Conservation (phyloP, 352 stramenopile genomes). For the Pythium brassicae region DNA sequence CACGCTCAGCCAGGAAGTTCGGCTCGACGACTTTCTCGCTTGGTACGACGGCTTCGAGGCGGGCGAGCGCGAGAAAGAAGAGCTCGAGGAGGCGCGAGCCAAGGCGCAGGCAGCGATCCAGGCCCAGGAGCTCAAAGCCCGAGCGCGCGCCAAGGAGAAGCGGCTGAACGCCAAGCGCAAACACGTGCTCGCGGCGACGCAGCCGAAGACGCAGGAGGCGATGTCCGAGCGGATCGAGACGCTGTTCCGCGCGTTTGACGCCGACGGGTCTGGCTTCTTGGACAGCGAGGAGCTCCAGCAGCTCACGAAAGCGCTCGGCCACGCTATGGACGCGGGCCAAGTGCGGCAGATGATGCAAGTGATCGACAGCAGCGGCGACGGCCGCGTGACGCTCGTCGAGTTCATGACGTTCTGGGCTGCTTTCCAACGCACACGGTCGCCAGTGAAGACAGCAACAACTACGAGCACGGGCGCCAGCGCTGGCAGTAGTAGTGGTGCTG, state of each 20-base stretch:
- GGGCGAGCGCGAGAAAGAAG: constrained; percentile 40
- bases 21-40: constrained; percentile 37
- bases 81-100: constrained; percentile 35
- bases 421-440: constrained; percentile 31
- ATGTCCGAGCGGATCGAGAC: constrained; percentile 28
- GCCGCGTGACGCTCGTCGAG: constrained; percentile 52
- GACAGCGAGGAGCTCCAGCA: constrained; percentile 47
- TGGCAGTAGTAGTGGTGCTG: too few species aligned
- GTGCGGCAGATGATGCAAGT: constrained; percentile 47
- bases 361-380: constrained; percentile 63
- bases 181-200: constrained; percentile 19
- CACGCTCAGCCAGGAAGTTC: constrained; percentile 34
- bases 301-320: constrained; percentile 40
- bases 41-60: constrained; percentile 55
- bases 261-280: constrained; percentile 46
- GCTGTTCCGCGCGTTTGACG: constrained; percentile 60
- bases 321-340: constrained; percentile 37
- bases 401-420: constrained; percentile 68
- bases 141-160: constrained; percentile 27
- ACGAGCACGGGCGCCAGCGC: neutral
- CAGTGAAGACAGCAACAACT: neutral
- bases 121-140: constrained; percentile 35
- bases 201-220: constrained; percentile 7
- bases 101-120: constrained; percentile 36
- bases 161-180: constrained; percentile 32